Conservation (phyloP, 208 protist genomes). For the Balamuthia mandrillaris region DNA sequence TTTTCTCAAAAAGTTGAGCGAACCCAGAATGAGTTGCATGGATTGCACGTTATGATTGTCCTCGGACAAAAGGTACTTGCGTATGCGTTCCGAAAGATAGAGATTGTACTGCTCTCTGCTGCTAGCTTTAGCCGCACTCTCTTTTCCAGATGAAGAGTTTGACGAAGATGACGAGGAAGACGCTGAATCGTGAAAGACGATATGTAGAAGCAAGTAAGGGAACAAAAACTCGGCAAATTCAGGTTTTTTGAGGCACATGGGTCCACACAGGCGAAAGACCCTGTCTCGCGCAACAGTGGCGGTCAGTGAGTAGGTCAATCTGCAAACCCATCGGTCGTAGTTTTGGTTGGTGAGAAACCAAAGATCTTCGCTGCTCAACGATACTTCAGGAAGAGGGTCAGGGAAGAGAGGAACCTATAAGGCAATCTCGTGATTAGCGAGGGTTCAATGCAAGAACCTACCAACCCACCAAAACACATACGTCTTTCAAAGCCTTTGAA, state of each 20-base stretch:
- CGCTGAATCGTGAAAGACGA: neutral
- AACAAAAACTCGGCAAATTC: conserved; percentile 46
- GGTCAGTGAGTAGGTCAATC: neutral
- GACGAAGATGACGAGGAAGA: neutral
- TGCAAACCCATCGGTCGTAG: conserved; percentile 33
- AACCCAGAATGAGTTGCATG: conserved; percentile 1
- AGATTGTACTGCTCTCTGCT: too few relatives aligned
- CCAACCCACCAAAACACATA: too few relatives aligned
- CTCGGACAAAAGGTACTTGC: conserved; percentile 7
- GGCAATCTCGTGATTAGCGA: neutral
- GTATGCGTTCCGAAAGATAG: too few relatives aligned
- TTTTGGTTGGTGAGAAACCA: conserved; percentile 15
- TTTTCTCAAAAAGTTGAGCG: conserved; percentile 22
- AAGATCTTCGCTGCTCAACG: neutral
- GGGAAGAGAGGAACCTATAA: neutral
- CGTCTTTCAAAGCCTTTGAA: neutral
- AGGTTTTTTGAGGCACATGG: conserved; percentile 31
- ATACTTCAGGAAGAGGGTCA: neutral
- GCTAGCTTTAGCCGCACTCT: conserved; percentile 10
- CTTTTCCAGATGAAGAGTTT: neutral
- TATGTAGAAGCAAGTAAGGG: conserved; percentile 33
- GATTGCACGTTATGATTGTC: conserved; percentile 13
- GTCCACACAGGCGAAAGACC: conserved; percentile 25
- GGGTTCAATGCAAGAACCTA: neutral
- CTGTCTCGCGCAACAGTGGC: neutral